Evolutionary conservation across 371 early-diverging fungal genomes (phyloP).

Genomic region (Actinomortierella wolfii): DNA sequence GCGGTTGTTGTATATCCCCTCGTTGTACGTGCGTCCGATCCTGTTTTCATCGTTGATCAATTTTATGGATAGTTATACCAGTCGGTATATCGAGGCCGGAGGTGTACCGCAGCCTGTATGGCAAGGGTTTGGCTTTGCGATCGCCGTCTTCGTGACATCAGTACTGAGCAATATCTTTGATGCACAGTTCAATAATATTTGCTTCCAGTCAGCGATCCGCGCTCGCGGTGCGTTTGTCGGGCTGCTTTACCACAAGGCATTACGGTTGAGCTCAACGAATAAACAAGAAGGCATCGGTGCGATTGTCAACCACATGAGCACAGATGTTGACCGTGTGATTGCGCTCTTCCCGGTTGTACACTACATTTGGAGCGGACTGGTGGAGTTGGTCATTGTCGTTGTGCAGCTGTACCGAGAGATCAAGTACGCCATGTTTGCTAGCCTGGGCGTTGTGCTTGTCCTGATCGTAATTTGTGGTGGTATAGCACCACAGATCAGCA

Average conservation of each 20-base stretch:
- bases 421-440: slow-evolving; percentile 10
- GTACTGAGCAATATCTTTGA: slow-evolving; percentile 11
- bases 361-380: slow-evolving; percentile 57
- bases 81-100: slow-evolving; percentile 1
- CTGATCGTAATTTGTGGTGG: slow-evolving; percentile 1
- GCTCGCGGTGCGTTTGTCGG: slow-evolving; percentile 10
- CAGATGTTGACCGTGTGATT: slow-evolving; percentile 9
- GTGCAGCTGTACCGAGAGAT: slow-evolving; percentile 63
- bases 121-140: slow-evolving; percentile 57
- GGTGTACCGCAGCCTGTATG: slow-evolving; percentile 56
- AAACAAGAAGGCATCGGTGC: slow-evolving; percentile 15
- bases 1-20: slow-evolving; percentile 66
- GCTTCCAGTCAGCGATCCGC: slow-evolving; percentile 5
- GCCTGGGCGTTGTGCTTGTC: slow-evolving; percentile 5
- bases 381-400: slow-evolving; percentile 79
- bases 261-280: slow-evolving; percentile 10
- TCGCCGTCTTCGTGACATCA: slow-evolving; percentile 16
- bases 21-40: slow-evolving; percentile 76
- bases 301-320: slow-evolving; percentile 17
- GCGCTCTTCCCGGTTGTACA: slow-evolving; percentile 6
- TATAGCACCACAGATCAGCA: slow-evolving; percentile 4
- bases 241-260: slow-evolving; percentile 12
- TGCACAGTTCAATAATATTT: slow-evolving; percentile 14
- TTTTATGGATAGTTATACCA: slow-evolving; percentile 59
- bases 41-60: slow-evolving; percentile 68